Evolutionary conservation across 2,329 filamentous ascomycete species (phyloP).

Genomic region (Xylariaceae sp.): DNA sequence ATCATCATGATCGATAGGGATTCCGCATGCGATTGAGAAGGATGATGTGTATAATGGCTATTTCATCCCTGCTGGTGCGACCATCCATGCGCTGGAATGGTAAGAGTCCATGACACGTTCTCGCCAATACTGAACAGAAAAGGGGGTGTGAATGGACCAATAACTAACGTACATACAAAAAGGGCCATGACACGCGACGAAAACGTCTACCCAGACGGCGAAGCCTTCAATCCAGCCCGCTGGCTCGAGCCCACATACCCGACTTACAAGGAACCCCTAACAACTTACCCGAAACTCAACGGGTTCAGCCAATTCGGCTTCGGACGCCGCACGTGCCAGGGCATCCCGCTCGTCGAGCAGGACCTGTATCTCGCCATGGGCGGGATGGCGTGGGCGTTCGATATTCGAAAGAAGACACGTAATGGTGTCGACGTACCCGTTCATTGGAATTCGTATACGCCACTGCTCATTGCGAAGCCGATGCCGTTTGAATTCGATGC

Average conservation of each 20-base stretch:
- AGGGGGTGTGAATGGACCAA: background rate
- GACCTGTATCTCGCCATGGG: conserved; percentile 38
- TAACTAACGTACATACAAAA: background rate
- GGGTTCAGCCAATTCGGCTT: conserved; percentile 48
- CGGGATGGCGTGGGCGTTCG: conserved; percentile 35
- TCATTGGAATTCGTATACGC: conserved; percentile 42
- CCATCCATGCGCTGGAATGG: conserved; percentile 50
- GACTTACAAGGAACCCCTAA: conserved; percentile 38
- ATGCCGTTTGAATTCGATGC: conserved; percentile 37
- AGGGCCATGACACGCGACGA: conserved; percentile 45
- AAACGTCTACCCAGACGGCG: conserved; percentile 34
- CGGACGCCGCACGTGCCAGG: conserved; percentile 46
- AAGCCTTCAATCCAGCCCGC: conserved; percentile 37
- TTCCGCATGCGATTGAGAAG: conserved; percentile 46
- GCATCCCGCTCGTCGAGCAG: conserved; percentile 38
- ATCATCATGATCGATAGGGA: conserved; percentile 29
- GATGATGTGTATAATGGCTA: conserved; percentile 50
- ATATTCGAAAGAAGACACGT: conserved; percentile 29
- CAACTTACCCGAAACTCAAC: conserved; percentile 35
- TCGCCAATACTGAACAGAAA: conserved; percentile 11
- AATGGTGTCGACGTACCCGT: conserved; percentile 32
- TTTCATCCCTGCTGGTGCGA: conserved; percentile 47
- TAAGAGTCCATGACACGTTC: conserved; percentile 24
- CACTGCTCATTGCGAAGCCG: conserved; percentile 42
- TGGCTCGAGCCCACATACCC: conserved; percentile 37